phyloP scores from a whole-genome alignment of 169 alveolate species.

The Fabrea salina region DNA sequence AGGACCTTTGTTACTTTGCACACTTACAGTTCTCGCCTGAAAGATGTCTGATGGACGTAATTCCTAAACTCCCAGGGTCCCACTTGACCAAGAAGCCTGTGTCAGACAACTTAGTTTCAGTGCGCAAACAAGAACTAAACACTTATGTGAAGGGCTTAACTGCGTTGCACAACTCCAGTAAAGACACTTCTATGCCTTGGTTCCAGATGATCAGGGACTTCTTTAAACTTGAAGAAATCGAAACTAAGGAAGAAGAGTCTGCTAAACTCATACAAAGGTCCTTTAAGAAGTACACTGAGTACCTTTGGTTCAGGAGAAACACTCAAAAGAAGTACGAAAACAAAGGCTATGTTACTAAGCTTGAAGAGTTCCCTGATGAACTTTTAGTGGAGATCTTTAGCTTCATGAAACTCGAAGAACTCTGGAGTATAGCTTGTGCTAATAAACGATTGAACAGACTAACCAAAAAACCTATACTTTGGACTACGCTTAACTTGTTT shows the following conservation, averaged over 20 bases:
- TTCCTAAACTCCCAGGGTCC: neutral
- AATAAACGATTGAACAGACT: neutral
- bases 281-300: conserved; percentile 22
- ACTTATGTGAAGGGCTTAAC: conserved; percentile 16
- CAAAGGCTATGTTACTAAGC: conserved; percentile 23
- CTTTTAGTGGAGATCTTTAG: conserved; percentile 10
- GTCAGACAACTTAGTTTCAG: neutral
- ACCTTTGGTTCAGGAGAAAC: neutral
- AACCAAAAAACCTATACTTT: conserved; percentile 25
- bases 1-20: conserved; percentile 23
- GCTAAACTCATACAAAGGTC: conserved; percentile 30
- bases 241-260: conserved; percentile 8
- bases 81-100: neutral
- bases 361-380: conserved; percentile 32
- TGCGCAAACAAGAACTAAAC: conserved; percentile 6
- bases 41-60: neutral
- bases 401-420: conserved; percentile 20
- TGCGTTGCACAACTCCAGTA: neutral
- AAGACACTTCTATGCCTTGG: conserved; percentile 22
- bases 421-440: neutral
- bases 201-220: conserved; percentile 32
- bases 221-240: conserved; percentile 23
- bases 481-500: conserved; percentile 22
- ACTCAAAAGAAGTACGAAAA: neutral
- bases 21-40: neutral